A percentile compares a stretch with the other conserved stretches of the same genome.
These are phyloP conservation scores for Coemansia sp. DNA, from an alignment of 192 early-diverging fungal genomes.

Conservation along the genomic window DNA sequence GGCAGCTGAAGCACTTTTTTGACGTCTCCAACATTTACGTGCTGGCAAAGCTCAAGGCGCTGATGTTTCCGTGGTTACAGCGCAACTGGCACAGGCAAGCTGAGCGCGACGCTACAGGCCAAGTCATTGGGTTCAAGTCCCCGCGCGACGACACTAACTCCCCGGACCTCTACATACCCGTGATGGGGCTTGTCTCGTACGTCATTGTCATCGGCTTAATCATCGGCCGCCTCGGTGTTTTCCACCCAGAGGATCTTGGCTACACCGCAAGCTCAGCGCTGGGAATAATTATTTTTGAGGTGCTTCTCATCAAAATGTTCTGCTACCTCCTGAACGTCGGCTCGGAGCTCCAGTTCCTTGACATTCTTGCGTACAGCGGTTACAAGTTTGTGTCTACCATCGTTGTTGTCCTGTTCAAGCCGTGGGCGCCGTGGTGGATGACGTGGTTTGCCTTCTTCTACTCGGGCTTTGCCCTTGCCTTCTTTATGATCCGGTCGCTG, in stretches of 20 bases:
- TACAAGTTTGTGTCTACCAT: conserved; percentile 94
- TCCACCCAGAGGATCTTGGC: conserved; percentile 86
- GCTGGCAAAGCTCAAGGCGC: conserved; percentile 77
- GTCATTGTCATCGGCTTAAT: conserved; percentile 75
- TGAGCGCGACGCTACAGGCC: conserved; percentile 75
- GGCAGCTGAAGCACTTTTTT: conserved; percentile 91
- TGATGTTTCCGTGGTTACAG: conserved; percentile 92
- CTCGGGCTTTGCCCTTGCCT: conserved; percentile 75
- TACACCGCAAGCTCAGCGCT: conserved; percentile 82
- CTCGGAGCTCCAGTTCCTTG: conserved; percentile 79
- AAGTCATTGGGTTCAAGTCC: conserved; percentile 74
- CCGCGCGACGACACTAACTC: conserved; percentile 94
- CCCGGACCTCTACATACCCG: conserved; percentile 96
- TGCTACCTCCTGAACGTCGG: conserved; percentile 87
- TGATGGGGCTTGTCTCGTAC: conserved; percentile 93
- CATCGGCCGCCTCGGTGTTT: conserved; percentile 67
- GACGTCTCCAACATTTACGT: conserved; percentile 96
- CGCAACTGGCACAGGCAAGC: conserved; percentile 79
- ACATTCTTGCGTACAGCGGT: conserved; percentile 85
- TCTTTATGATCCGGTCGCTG: conserved; percentile 85
- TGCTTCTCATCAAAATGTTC: conserved; percentile 80
- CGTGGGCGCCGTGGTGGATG: conserved; percentile 58
- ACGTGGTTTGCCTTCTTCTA: conserved; percentile 77
- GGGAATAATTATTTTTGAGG: conserved; percentile 78
- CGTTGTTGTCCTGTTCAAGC: conserved; percentile 53